Conservation (phyloP, 2,329 filamentous ascomycete species). For the Didymellaceae sp. region DNA sequence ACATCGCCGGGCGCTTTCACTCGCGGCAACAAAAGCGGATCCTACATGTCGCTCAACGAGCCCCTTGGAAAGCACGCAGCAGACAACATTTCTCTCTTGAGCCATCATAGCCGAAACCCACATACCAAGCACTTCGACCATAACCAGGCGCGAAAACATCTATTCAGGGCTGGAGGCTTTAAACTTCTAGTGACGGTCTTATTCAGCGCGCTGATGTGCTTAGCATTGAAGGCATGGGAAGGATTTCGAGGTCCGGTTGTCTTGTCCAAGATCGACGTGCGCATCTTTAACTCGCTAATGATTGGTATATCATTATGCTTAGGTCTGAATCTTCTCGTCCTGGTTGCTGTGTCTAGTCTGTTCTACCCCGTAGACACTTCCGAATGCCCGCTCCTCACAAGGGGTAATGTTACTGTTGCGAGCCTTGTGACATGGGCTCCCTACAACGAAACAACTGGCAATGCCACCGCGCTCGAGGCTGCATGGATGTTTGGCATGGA, state of each 20-base stretch:
- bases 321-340: conserved; percentile 44
- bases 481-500: conserved; percentile 43
- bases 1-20: conserved; percentile 23
- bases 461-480: conserved; percentile 24
- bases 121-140: conserved; percentile 41
- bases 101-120: conserved; percentile 16
- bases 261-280: conserved; percentile 35
- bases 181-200: conserved; percentile 39
- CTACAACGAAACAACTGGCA: background rate
- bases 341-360: conserved; percentile 42
- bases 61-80: conserved; percentile 23
- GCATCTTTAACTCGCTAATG: conserved; percentile 44
- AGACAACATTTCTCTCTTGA: conserved; percentile 28
- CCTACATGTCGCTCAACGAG: conserved; percentile 27
- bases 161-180: conserved; percentile 35
- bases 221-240: conserved; percentile 40
- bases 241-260: conserved; percentile 33
- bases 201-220: conserved; percentile 39
- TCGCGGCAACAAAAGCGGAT: conserved; percentile 23
- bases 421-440: conserved; percentile 31
- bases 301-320: conserved; percentile 43
- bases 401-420: conserved; percentile 38
- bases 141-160: conserved; percentile 36
- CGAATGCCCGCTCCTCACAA: conserved; percentile 30
- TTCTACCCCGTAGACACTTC: conserved; percentile 46